These are phyloP conservation scores for Phragmites australis DNA, from an alignment of 176 grass and related monocot genomes.

Conservation along the genomic window DNA sequence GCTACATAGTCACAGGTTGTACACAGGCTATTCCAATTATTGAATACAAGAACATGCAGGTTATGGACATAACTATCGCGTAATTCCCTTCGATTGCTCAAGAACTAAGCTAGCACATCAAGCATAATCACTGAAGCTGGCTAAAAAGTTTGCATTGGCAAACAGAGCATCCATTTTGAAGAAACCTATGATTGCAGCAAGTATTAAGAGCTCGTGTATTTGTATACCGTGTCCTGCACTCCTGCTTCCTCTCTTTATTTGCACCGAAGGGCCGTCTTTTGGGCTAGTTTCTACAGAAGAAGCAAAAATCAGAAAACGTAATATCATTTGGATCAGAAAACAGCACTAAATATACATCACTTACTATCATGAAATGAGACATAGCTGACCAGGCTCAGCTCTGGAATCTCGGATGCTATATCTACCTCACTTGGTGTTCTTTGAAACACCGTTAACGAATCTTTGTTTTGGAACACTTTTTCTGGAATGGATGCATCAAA, in stretches of 20 bases:
- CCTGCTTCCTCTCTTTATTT: neutral
- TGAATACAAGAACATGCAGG: neutral
- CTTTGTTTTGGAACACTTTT: neutral
- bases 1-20: neutral
- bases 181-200: neutral
- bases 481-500: neutral
- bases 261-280: too few species aligned
- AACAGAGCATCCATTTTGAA: too few species aligned
- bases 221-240: too few species aligned
- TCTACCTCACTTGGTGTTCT: neutral
- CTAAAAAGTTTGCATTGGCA: too few species aligned
- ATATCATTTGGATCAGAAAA: neutral
- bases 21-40: neutral
- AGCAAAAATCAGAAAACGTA: neutral
- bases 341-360: neutral
- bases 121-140: too few species aligned
- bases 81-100: neutral
- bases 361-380: neutral
- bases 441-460: neutral
- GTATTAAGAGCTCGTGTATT: neutral
- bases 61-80: neutral
- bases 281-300: neutral
- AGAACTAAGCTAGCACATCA: neutral
- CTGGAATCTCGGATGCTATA: neutral
- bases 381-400: neutral